Percentiles rank a stretch among this genome's conserved stretches.
Conservation (phyloP, 1,139 yeast species). For the Candida tetrigidarum region DNA sequence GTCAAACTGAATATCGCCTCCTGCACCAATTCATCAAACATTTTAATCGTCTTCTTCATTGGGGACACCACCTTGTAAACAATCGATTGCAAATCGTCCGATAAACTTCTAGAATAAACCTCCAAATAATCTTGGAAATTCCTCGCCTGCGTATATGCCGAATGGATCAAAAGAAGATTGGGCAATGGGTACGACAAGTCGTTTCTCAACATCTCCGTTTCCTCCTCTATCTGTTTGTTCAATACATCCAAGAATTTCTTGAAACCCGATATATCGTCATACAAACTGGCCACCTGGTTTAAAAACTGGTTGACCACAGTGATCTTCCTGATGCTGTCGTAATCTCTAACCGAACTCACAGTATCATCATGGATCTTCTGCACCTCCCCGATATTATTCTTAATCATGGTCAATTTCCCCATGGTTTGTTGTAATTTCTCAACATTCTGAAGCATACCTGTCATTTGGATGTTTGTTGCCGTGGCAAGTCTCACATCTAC, state of each 20-base stretch:
- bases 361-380: slow-evolving; percentile 59
- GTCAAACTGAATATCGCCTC: slow-evolving; percentile 67
- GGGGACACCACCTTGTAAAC: slow-evolving; percentile 63
- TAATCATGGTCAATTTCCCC: slow-evolving; percentile 49
- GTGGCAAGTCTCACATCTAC: slow-evolving; percentile 72
- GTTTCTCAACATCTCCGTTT: slow-evolving; percentile 50
- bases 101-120: slow-evolving; percentile 53
- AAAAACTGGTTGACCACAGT: slow-evolving; percentile 75
- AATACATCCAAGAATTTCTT: slow-evolving; percentile 54
- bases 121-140: slow-evolving; percentile 80
- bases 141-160: slow-evolving; percentile 66
- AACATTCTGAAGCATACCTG: slow-evolving; percentile 49
- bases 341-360: slow-evolving; percentile 54
- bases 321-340: slow-evolving; percentile 61
- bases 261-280: slow-evolving; percentile 64
- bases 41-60: slow-evolving; percentile 49
- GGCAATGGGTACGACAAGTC: slow-evolving; percentile 62
- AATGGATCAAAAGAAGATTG: slow-evolving; percentile 69
- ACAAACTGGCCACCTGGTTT: slow-evolving; percentile 67
- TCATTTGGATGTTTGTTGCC: slow-evolving; percentile 64
- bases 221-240: slow-evolving; percentile 56
- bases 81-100: slow-evolving; percentile 74
- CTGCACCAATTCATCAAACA: slow-evolving; percentile 68
- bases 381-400: slow-evolving; percentile 60
- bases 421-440: slow-evolving; percentile 41